Percentiles rank a stretch among this genome's conserved stretches.
Evolutionary conservation across 2,329 filamentous ascomycete species (phyloP).

Genomic region (Ascosphaera aggregata): DNA sequence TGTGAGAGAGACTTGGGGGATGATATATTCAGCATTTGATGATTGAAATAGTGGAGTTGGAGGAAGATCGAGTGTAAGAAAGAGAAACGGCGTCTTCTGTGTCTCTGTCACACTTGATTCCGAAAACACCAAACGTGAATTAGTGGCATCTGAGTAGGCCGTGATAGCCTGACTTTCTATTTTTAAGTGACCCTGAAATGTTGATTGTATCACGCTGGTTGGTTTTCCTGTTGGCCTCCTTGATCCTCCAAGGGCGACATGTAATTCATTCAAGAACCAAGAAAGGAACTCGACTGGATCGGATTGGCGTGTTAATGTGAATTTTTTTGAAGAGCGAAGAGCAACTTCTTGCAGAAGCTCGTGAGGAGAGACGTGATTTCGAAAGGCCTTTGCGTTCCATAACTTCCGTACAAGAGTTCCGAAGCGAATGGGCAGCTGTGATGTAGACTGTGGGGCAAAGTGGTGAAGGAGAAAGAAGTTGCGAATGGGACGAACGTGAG

Average conservation of each 20-base stretch:
- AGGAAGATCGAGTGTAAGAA: constrained; percentile 82
- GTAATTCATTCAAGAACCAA: constrained; percentile 94
- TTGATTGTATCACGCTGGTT: constrained; percentile 61
- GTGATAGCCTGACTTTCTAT: constrained; percentile 90
- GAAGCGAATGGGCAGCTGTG: constrained; percentile 71
- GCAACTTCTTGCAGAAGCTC: constrained; percentile 91
- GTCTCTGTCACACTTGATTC: constrained; percentile 64
- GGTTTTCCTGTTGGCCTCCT: constrained; percentile 49
- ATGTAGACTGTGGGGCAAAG: constrained; percentile 34
- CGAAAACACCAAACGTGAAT: constrained; percentile 77
- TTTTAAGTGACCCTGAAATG: constrained; percentile 81
- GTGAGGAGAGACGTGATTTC: constrained; percentile 88
- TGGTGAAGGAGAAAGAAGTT: constrained; percentile 85
- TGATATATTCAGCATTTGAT: constrained; percentile 84
- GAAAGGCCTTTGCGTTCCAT: constrained; percentile 94
- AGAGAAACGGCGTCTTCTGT: constrained; percentile 58
- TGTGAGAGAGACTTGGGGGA: constrained; percentile 52
- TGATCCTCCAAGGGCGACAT: constrained; percentile 73
- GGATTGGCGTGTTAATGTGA: constrained; percentile 72
- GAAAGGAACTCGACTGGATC: constrained; percentile 92
- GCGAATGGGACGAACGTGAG: constrained; percentile 69
- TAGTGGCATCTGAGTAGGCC: constrained; percentile 56
- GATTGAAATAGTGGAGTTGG: constrained; percentile 89
- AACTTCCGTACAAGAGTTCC: constrained; percentile 85
- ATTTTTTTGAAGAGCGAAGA: constrained; percentile 72